Base-by-base conservation (phyloP, 2,329 filamentous ascomycete species). In the Phialocephala sp. region DNA sequence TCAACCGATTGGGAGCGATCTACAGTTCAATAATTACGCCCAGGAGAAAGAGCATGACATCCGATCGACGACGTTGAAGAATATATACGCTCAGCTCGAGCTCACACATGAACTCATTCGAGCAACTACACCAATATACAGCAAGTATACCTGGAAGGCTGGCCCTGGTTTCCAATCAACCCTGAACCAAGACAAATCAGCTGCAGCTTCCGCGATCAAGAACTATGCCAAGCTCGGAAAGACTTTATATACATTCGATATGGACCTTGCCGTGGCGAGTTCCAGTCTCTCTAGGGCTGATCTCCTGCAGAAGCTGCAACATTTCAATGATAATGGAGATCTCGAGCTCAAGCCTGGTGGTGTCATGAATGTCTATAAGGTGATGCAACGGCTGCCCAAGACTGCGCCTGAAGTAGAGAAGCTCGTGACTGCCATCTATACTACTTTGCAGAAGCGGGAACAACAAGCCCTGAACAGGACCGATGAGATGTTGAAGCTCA, bases 81-180 rank as follows among this genome's bases (percentile, higher is more conserved):
- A 85, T 59, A 81, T 89, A 18, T 87, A 87, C 60, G 85, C 87
- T 0, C 82, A 85, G n/a, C 77, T 90, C 1, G 87, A 90, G 71
- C 78, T 89, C 4, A 83, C 82, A 2, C 88, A 87, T 66, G 78
- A 79, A 0, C 77, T 89, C 0, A 79, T 89, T 36, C 81, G 87
- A 24, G 85, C 83, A 18, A 83, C 81, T 20, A 89, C 82, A 0
- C 85, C 82, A 0, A 83, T 87, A 47, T 89, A 88, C 66, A 83
- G 80, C 8, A 77, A 80, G 1, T 89, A 89, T 73, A 80, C 79
- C 37, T 89, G 83, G 69, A 79, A 79, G 55, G 75, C 77, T 14
- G 77, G 68, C 2, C 54, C 68, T 0, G 71, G 59, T 1, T 82
- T 83, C 62, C 67, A 73, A 11, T 65, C 68, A 1, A 65, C 71